Conservation (phyloP, 1,139 yeast species). For the Yarrowia galli region DNA sequence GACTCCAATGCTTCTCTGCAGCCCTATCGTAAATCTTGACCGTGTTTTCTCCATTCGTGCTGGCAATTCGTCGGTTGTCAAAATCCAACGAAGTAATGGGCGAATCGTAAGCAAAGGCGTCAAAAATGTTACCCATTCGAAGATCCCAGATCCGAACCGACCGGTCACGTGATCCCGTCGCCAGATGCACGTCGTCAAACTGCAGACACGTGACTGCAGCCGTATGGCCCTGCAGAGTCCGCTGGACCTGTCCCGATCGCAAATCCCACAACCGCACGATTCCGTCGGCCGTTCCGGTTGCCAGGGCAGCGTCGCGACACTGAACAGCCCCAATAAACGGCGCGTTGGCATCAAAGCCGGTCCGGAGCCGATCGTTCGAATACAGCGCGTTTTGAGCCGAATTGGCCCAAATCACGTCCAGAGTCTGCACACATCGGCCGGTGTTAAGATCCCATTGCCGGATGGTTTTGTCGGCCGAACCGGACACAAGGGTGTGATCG, state of each 20-base stretch:
- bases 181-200: conserved; percentile 67
- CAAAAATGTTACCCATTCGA: conserved; percentile 67
- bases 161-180: conserved; percentile 70
- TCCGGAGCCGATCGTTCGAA: conserved; percentile 43
- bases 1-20: conserved; percentile 59
- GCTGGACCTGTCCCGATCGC: conserved; percentile 70
- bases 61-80: conserved; percentile 62
- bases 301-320: conserved; percentile 73
- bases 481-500: conserved; percentile 60
- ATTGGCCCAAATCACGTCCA: conserved; percentile 65
- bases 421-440: conserved; percentile 65
- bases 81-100: conserved; percentile 63
- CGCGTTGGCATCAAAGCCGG: conserved; percentile 21
- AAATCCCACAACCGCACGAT: conserved; percentile 78
- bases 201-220: conserved; percentile 73
- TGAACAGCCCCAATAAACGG: conserved; percentile 65
- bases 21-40: conserved; percentile 65
- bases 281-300: conserved; percentile 80
- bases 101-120: conserved; percentile 64
- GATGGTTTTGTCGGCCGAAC: conserved; percentile 64
- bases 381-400: conserved; percentile 49
- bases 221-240: conserved; percentile 72
- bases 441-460: conserved; percentile 66
- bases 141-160: conserved; percentile 76
- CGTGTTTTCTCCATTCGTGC: conserved; percentile 58